Percentiles rank a stretch among this genome's conserved stretches.
phyloP scores from a whole-genome alignment of 1,139 yeast genomes.

The Kodamaea derodonti region DNA sequence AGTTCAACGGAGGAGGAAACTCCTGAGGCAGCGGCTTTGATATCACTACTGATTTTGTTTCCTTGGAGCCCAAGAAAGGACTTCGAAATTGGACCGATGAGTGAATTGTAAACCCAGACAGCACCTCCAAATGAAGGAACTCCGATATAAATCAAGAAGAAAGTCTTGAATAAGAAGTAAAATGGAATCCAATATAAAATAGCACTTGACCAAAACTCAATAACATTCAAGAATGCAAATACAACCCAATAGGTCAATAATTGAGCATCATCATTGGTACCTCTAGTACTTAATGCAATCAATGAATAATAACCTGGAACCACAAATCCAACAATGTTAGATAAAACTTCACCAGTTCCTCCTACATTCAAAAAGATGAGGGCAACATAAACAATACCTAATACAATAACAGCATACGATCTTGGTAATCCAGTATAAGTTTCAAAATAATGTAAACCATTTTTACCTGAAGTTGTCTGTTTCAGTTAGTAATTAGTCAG shows the following conservation, averaged over 20 bases:
- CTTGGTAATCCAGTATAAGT: conserved; percentile 74
- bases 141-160: conserved; percentile 83
- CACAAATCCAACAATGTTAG: conserved; percentile 88
- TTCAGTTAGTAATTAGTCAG: conserved; percentile 2
- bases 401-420: conserved; percentile 75
- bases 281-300: conserved; percentile 70
- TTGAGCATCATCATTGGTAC: conserved; percentile 74
- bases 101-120: conserved; percentile 53
- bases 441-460: conserved; percentile 55
- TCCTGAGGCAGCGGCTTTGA: conserved; percentile 48
- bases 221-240: conserved; percentile 81
- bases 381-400: conserved; percentile 62
- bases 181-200: conserved; percentile 94
- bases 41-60: conserved; percentile 21
- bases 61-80: conserved; percentile 40
- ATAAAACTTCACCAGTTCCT: conserved; percentile 87
- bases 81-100: conserved; percentile 72
- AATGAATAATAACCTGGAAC: conserved; percentile 90
- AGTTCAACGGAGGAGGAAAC: conserved; percentile 42
- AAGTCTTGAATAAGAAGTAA: conserved; percentile 89
- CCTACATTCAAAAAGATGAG: conserved; percentile 85
- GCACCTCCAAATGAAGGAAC: conserved; percentile 91
- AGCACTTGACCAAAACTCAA: conserved; percentile 95
- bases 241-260: conserved; percentile 96
- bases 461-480: conserved; percentile 38